Conservation (phyloP, 768 basidiomycete species). For the Mycena rebaudengoi region DNA sequence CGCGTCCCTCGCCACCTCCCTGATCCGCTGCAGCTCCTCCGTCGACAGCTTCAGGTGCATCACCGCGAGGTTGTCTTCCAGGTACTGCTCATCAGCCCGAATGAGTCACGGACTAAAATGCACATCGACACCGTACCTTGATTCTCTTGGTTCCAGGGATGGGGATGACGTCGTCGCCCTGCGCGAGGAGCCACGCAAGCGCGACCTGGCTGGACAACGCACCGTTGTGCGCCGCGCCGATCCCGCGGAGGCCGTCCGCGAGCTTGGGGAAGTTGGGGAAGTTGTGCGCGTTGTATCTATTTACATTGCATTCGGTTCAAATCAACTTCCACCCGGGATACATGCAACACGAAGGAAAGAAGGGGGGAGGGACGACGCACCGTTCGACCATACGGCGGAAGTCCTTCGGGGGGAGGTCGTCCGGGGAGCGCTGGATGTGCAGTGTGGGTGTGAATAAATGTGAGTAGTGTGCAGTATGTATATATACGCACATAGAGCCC, state of each 20-base stretch:
- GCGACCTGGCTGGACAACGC: constrained; percentile 20
- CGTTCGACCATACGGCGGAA: constrained; percentile 36
- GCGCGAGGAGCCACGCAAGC: constrained; percentile 26
- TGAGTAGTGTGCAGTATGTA: not conserved
- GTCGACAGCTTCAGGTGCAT: not conserved
- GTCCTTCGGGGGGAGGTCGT: constrained; percentile 41
- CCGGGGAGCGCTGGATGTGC: constrained; percentile 41
- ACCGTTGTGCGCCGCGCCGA: constrained; percentile 41
- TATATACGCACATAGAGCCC: constrained; percentile 48
- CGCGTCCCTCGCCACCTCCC: constrained; percentile 33
- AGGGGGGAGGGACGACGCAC: not conserved
- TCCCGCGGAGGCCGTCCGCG: constrained; percentile 37
- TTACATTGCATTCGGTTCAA: not conserved
- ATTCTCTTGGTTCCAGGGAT: constrained; percentile 23
- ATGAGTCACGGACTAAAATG: not conserved
- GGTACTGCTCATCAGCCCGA: constrained; percentile 31
- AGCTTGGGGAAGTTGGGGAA: constrained; percentile 52
- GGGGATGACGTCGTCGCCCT: constrained; percentile 19
- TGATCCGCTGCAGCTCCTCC: no score
- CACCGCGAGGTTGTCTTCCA: constrained; percentile 42
- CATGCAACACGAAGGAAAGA: not conserved
- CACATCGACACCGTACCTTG: constrained; percentile 15
- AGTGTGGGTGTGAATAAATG: no score
- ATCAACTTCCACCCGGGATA: no score
- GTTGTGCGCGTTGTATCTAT: constrained; percentile 42